phyloP scores from a whole-genome alignment of 768 basidiomycete species.

The Lactarius psammicola region DNA sequence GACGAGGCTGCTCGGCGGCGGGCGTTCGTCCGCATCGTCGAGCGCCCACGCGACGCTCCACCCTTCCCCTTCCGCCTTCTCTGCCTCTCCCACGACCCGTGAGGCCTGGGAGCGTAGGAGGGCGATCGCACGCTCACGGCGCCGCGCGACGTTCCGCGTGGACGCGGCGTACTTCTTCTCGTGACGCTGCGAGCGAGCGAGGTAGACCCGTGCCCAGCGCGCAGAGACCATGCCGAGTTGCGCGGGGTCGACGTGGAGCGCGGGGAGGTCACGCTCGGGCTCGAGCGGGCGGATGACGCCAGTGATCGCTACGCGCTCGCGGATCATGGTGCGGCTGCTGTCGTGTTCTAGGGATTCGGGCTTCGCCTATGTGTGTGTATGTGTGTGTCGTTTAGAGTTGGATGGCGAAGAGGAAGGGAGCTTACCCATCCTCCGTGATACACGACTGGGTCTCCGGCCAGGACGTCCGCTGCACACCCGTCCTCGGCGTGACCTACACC shows the following conservation, averaged over 20 bases:
- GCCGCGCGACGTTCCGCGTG: constrained; percentile 56
- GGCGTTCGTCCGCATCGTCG: constrained; percentile 66
- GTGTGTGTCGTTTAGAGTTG: background rate
- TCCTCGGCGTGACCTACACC: constrained; percentile 20
- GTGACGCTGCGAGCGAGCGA: constrained; percentile 58
- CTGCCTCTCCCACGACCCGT: too few species aligned
- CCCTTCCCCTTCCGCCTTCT: constrained; percentile 39
- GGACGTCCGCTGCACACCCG: constrained; percentile 15
- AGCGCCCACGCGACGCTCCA: constrained; percentile 87
- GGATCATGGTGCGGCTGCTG: constrained; percentile 61
- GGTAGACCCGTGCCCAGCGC: constrained; percentile 66
- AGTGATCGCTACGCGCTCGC: constrained; percentile 80
- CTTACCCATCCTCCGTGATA: constrained; percentile 54
- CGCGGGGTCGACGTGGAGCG: constrained; percentile 60
- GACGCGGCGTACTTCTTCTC: constrained; percentile 64
- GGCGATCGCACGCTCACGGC: constrained; percentile 61
- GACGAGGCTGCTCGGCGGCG: constrained; percentile 90
- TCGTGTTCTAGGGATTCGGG: constrained; percentile 41
- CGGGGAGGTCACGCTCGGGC: constrained; percentile 59
- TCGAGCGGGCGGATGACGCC: constrained; percentile 81
- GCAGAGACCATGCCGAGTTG: constrained; percentile 76
- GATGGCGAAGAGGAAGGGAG: background rate
- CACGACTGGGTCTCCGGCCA: constrained; percentile 60
- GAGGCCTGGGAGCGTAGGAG: background rate
- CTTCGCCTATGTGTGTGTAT: background rate